A percentile compares a stretch with the other conserved stretches of the same genome.
Conservation (phyloP, 331 rosid genomes). For the Saraca asoca region DNA sequence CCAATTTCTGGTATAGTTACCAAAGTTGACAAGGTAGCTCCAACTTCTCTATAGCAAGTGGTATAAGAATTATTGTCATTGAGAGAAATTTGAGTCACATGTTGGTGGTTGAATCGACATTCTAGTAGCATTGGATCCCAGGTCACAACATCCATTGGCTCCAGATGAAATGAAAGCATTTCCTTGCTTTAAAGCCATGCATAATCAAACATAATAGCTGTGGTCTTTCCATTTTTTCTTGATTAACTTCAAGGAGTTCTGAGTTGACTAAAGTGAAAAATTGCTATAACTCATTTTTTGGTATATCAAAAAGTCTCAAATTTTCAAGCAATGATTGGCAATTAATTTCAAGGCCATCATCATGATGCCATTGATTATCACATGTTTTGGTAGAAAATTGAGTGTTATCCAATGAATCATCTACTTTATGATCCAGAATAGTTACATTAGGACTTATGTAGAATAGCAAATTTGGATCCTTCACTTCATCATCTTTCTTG, state of each 20-base stretch:
- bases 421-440: background rate
- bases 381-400: background rate
- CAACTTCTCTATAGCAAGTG: no score
- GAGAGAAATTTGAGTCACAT: no score
- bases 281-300: conserved; percentile 13
- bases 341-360: background rate
- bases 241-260: conserved; percentile 25
- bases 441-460: background rate
- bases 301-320: conserved; percentile 20
- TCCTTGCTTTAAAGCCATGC: background rate
- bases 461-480: conserved; percentile 22
- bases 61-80: no score
- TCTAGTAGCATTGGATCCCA: background rate
- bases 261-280: background rate
- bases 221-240: background rate
- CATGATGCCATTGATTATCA: background rate
- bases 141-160: background rate
- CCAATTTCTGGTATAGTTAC: no score
- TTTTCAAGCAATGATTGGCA: conserved; percentile 6
- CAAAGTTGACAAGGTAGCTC: no score
- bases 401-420: background rate
- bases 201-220: no score
- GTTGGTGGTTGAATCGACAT: background rate
- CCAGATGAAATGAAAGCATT: background rate
- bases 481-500: conserved; percentile 26